Evolutionary conservation across 331 rosid genomes (phyloP).

Genomic region (Telfairia occidentalis): DNA sequence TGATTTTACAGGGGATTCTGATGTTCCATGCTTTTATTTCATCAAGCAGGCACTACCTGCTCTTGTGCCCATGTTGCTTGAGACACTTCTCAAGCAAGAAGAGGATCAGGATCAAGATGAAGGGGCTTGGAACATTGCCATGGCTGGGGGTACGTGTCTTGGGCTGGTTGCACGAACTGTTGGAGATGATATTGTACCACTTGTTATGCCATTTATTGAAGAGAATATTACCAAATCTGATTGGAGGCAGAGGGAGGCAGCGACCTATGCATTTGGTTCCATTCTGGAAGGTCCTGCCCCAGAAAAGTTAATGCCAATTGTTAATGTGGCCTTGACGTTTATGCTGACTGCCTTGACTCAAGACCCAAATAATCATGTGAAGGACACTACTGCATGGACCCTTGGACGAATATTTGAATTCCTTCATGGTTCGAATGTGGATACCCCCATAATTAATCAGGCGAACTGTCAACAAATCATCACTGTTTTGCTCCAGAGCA

Average conservation of each 20-base stretch:
- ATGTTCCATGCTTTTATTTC: conserved; percentile 64
- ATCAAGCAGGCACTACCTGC: conserved; percentile 82
- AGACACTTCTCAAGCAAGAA: conserved; percentile 81
- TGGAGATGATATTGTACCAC: conserved; percentile 72
- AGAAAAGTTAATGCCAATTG: conserved; percentile 50
- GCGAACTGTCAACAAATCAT: conserved; percentile 67
- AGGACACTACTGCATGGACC: conserved; percentile 96
- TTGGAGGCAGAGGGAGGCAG: conserved; percentile 92
- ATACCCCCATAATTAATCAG: conserved; percentile 58
- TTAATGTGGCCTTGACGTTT: conserved; percentile 51
- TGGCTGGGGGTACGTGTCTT: conserved; percentile 92
- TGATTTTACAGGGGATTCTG: conserved; percentile 59
- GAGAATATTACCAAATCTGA: conserved; percentile 72
- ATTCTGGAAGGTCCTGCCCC: conserved; percentile 84
- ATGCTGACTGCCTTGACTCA: conserved; percentile 62
- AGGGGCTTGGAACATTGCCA: conserved; percentile 92
- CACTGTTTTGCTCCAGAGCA: conserved; percentile 74
- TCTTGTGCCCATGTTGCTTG: conserved; percentile 70
- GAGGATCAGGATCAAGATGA: conserved; percentile 91
- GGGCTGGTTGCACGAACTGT: conserved; percentile 81
- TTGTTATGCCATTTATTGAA: conserved; percentile 79
- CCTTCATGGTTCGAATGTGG: conserved; percentile 61
- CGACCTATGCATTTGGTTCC: conserved; percentile 89
- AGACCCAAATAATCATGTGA: conserved; percentile 75
- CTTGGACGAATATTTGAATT: conserved; percentile 84